Conservation (phyloP, 805 yeast species). For the Suhomyces pyralidae region DNA sequence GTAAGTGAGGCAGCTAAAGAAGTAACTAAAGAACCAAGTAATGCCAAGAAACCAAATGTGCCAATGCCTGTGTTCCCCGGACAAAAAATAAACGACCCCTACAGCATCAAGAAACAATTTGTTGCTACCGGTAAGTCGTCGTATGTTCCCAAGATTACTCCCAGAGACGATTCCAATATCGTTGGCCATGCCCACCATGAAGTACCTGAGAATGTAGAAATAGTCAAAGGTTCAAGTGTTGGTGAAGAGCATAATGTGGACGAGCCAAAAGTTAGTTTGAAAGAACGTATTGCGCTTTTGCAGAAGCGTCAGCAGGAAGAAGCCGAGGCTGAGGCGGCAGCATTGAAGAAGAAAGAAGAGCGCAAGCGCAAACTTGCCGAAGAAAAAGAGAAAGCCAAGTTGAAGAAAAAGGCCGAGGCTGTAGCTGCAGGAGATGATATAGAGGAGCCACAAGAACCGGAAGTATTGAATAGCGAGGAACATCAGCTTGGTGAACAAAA, state of each 20-base stretch:
- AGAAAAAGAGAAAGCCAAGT: conserved; percentile 24
- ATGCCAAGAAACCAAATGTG: neutral
- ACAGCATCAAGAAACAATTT: conserved; percentile 51
- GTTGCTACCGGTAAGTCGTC: conserved; percentile 57
- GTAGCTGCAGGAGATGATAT: conserved; percentile 4
- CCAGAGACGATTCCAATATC: conserved; percentile 37
- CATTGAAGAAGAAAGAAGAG: conserved; percentile 50
- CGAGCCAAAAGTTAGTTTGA: conserved; percentile 74
- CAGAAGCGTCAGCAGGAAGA: conserved; percentile 82
- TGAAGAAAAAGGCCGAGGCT: conserved; percentile 15
- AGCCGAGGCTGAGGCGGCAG: conserved; percentile 65
- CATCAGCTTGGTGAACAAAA: neutral
- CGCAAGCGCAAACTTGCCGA: conserved; percentile 44
- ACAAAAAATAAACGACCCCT: conserved; percentile 43
- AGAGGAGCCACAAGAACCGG: neutral
- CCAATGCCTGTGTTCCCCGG: conserved; percentile 26
- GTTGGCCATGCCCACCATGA: conserved; percentile 28
- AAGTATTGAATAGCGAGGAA: neutral
- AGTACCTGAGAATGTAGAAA: conserved; percentile 18
- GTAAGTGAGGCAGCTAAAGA: neutral
- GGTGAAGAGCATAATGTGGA: conserved; percentile 43
- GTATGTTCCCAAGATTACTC: conserved; percentile 50
- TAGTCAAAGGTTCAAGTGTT: conserved; percentile 22
- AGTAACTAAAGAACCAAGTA: neutral
- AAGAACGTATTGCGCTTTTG: conserved; percentile 80